Conservation (phyloP, 1,284 basidiomycete species). For the Ustilago crameri region DNA sequence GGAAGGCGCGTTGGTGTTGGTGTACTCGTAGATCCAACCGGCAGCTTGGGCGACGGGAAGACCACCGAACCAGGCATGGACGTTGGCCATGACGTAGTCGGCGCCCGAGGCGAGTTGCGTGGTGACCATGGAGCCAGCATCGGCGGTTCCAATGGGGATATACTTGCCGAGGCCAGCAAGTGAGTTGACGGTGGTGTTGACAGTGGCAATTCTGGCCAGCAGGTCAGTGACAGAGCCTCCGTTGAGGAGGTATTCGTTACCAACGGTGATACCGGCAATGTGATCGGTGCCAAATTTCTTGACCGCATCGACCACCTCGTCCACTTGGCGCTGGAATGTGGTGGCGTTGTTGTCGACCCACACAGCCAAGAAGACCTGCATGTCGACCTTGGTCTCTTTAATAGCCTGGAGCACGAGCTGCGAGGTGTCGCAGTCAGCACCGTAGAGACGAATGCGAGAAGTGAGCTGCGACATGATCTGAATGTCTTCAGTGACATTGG, state of each 20-base stretch:
- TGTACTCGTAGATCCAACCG: constrained; percentile 75
- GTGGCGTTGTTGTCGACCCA: constrained; percentile 76
- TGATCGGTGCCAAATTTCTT: constrained; percentile 81
- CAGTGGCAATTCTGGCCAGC: constrained; percentile 75
- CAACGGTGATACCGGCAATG: constrained; percentile 79
- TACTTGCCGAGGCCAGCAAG: constrained; percentile 68
- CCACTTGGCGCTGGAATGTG: constrained; percentile 80
- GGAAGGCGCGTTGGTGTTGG: constrained; percentile 73
- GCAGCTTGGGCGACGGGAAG: constrained; percentile 78
- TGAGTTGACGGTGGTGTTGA: constrained; percentile 73
- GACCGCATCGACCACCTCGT: constrained; percentile 76
- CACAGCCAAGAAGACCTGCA: constrained; percentile 86
- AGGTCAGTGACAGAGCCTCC: constrained; percentile 69
- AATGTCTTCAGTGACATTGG: constrained; percentile 71
- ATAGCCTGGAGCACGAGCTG: constrained; percentile 79
- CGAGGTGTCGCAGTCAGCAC: constrained; percentile 72
- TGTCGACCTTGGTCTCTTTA: constrained; percentile 85
- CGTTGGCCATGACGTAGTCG: constrained; percentile 79
- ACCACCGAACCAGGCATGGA: constrained; percentile 80
- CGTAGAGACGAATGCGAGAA: constrained; percentile 62
- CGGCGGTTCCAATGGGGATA: constrained; percentile 84
- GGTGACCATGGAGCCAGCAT: constrained; percentile 82
- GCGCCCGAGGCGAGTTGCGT: constrained; percentile 75
- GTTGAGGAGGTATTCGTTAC: constrained; percentile 68
- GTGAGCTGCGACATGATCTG: constrained; percentile 69